A percentile compares a stretch with the other conserved stretches of the same genome.
phyloP scores from a whole-genome alignment of 2,329 filamentous ascomycete genomes.

The Davidsoniella eucalypti region DNA sequence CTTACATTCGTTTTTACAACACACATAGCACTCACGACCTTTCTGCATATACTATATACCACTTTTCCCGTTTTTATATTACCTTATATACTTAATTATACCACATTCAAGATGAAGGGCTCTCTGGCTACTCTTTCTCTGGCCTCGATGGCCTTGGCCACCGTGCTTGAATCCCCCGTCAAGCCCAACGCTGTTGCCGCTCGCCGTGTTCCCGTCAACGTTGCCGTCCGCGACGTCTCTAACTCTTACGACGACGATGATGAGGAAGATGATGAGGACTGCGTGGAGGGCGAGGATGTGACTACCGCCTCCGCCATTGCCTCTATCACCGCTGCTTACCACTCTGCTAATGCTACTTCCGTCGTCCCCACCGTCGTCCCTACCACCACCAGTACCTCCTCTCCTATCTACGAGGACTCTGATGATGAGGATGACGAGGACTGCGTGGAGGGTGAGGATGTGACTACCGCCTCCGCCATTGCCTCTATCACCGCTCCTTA shows the following conservation, averaged over 20 bases:
- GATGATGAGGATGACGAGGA: neutral
- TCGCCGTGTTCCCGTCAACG: neutral
- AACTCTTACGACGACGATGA: neutral
- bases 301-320: neutral
- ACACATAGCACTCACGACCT: conserved; percentile 1
- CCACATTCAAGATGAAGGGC: conserved; percentile 10
- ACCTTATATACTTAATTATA: conserved; percentile 1
- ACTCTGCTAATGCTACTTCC: neutral
- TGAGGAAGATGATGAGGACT: neutral
- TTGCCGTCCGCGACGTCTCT: neutral
- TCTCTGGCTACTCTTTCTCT: conserved; percentile 12
- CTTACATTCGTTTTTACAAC: conserved; percentile 8
- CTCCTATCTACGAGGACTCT: neutral
- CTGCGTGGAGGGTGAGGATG: neutral
- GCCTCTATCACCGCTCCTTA: neutral
- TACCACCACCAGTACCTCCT: neutral
- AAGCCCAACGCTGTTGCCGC: neutral
- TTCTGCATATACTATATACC: conserved; percentile 7
- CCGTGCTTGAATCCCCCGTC: conserved; percentile 6
- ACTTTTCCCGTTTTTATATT: conserved; percentile 1
- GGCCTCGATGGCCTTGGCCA: conserved; percentile 11
- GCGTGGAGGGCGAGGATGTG: neutral
- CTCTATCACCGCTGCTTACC: neutral
- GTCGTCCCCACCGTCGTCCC: neutral
- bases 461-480: neutral